Conservation (phyloP, 371 early-diverging fungal species). For the Vittaforma corneae region DNA sequence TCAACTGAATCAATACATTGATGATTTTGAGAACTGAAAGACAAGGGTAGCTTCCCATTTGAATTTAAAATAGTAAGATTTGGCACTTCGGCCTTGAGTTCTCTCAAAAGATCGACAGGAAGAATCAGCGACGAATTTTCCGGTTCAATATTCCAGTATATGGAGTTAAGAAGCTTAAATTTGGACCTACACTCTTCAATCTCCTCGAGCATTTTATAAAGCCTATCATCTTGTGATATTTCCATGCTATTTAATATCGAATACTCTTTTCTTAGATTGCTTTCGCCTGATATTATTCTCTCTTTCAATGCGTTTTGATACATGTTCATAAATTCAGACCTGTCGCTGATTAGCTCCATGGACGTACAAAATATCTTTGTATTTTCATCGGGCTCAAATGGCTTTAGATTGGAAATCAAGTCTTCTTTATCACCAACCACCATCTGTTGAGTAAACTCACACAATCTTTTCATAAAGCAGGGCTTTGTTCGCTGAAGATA, state of each 20-base stretch:
- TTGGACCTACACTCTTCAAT: too few relatives aligned
- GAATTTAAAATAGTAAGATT: too few relatives aligned
- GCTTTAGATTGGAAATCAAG: not conserved
- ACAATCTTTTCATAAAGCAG: not conserved
- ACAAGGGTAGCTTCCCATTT: too few relatives aligned
- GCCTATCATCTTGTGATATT: not conserved
- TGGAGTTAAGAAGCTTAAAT: too few relatives aligned
- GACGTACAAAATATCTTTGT: not conserved
- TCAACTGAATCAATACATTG: too few relatives aligned
- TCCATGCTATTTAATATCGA: not conserved
- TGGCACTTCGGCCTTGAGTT: too few relatives aligned
- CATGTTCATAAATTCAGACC: not conserved
- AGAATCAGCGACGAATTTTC: too few relatives aligned
- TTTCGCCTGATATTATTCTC: not conserved
- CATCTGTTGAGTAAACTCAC: not conserved
- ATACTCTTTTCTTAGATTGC: not conserved
- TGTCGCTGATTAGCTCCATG: not conserved
- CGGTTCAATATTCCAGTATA: too few relatives aligned
- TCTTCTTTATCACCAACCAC: not conserved
- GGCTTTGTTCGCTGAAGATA: not conserved
- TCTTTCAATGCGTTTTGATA: not conserved
- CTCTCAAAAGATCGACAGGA: too few relatives aligned
- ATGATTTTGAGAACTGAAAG: too few relatives aligned
- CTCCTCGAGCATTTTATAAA: slow-evolving; percentile 31
- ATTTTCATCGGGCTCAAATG: not conserved